These are phyloP conservation scores for Penicillium sp. DNA, from an alignment of 2,329 filamentous ascomycete genomes.

Conservation along the genomic window DNA sequence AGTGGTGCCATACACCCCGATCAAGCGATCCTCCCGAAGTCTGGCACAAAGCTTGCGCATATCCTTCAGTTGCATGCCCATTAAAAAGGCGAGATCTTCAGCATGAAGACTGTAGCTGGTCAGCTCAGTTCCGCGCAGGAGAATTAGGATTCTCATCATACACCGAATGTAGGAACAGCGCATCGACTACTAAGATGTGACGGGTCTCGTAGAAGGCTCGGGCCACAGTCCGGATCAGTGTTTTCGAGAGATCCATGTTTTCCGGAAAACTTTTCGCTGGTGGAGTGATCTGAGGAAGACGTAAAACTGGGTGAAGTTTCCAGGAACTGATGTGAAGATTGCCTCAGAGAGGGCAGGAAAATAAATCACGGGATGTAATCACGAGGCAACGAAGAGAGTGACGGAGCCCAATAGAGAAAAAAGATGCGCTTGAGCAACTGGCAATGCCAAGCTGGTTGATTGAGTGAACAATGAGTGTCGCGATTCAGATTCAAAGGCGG, in stretches of 20 bases:
- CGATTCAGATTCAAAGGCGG: conserved; percentile 5
- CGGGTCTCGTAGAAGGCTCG: conserved; percentile 84
- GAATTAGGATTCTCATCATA: conserved; percentile 41
- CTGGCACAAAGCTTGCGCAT: conserved; percentile 84
- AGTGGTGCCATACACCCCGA: conserved; percentile 62
- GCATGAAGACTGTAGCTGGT: conserved; percentile 63
- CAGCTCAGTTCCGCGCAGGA: conserved; percentile 12
- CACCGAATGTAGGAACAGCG: conserved; percentile 70
- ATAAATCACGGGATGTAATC: no score
- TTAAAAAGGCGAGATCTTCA: conserved; percentile 79
- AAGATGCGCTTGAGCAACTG: conserved; percentile 4
- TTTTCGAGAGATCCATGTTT: conserved; percentile 64
- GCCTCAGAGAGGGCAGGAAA: no score
- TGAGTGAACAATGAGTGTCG: conserved; percentile 3
- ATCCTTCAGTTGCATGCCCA: conserved; percentile 87
- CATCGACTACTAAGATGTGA: conserved; percentile 77
- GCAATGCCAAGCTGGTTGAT: conserved; percentile 9
- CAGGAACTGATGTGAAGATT: conserved; percentile 1
- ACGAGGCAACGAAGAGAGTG: conserved; percentile 3
- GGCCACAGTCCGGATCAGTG: conserved; percentile 78
- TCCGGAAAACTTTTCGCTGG: not conserved
- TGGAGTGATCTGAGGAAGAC: not conserved
- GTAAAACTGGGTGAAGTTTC: not conserved
- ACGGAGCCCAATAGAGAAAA: not conserved
- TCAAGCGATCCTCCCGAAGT: conserved; percentile 78